Base-by-base conservation (phyloP, 2,329 filamentous ascomycete species). In the Diplodia intermedia region DNA sequence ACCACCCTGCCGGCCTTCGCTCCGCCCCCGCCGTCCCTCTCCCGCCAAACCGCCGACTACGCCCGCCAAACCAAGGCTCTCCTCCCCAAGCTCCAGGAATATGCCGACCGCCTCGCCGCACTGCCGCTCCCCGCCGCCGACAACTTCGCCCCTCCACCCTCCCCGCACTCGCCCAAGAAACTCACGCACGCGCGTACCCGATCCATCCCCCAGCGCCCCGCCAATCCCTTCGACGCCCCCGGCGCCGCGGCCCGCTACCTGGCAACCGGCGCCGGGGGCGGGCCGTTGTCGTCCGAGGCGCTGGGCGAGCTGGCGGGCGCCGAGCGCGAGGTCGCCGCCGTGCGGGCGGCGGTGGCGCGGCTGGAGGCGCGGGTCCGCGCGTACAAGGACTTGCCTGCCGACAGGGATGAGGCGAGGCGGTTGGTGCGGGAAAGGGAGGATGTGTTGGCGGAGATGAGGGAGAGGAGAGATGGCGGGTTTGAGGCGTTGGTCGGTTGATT, bases 1-100 rank as follows among this genome's bases (percentile, higher is more conserved):
- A 72, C 74, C 63, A 71, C 69, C 11, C 72, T 76, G 14, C 76
- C 77, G 6, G 74, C 74, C 0, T 82, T 83, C 71, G 69, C 75
- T n/a, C 71, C 86, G 18, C 85, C 86, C 0, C 79, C 88, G 0
- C 79, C 88, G 0, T 74, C 86, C 0, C 80, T 94, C 3, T 86
- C 88, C 12, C 88, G 88, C 71, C 86, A 90, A 71, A 94, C 93
- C n/a, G 83, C 89, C 4, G 90, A 95, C 62, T 87, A 91, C 79
- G 88, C 89, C 71, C 88, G 91, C 66, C 88, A 85, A 67, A 86
- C 90, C 60, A 93, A 92, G 75, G 80, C 86, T n/a, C 82, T 92
- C 47, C 81, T 84, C 15, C 80, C 87, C 2, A 90, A 90, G 72
- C 82, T 94, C 1, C 86, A 87, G 18, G 92, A 95, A 74, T 86